These are phyloP conservation scores for Melampsora americana DNA, from an alignment of 1,284 basidiomycete species.

Conservation along the genomic window DNA sequence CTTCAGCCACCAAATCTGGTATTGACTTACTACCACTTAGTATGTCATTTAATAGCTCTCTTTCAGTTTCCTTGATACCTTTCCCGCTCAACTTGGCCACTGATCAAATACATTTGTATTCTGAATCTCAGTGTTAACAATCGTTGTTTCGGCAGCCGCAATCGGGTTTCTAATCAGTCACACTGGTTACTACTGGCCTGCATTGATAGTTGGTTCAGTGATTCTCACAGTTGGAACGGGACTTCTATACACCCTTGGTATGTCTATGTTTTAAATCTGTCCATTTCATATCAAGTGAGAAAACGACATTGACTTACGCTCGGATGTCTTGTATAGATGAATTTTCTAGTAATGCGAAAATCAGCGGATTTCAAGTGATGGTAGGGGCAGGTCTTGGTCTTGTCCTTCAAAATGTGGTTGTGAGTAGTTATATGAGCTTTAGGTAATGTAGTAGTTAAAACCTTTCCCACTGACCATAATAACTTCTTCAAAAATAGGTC, in stretches of 20 bases:
- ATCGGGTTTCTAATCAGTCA: background rate
- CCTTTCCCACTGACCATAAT: no score
- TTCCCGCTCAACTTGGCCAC: no score
- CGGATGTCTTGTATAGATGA: background rate
- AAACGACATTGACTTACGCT: background rate
- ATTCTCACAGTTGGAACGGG: background rate
- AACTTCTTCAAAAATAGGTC: background rate
- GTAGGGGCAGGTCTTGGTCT: background rate
- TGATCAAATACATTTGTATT: no score
- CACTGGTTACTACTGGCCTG: slow-evolving; percentile 4
- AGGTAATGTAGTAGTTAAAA: no score
- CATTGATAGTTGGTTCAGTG: background rate
- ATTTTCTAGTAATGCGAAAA: background rate
- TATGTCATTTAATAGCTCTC: background rate
- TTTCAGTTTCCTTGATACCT: no score
- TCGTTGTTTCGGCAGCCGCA: background rate
- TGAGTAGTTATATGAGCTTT: background rate
- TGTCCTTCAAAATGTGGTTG: background rate
- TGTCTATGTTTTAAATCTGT: background rate
- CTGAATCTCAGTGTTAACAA: background rate
- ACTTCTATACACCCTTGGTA: slow-evolving; percentile 2
- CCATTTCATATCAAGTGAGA: background rate
- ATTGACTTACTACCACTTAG: background rate
- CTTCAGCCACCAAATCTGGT: background rate
- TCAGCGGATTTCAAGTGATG: background rate